These are phyloP conservation scores for Nakazawaea ambrosiae DNA, from an alignment of 805 yeast genomes.

Conservation along the genomic window DNA sequence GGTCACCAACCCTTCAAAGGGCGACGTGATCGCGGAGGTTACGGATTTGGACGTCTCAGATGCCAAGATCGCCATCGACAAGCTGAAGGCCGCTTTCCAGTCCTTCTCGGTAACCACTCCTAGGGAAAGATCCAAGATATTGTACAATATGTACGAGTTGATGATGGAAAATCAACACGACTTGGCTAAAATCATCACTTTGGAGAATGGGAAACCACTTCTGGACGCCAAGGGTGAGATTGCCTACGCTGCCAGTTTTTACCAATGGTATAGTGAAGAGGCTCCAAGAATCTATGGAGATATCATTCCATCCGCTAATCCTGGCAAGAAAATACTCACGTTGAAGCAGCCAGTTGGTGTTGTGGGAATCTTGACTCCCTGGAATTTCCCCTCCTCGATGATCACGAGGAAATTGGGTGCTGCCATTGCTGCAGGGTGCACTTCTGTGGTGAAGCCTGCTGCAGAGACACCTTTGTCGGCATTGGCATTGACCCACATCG, in stretches of 20 bases:
- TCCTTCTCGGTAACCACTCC: constrained; percentile 46
- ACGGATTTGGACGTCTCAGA: constrained; percentile 46
- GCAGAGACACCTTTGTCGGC: constrained; percentile 71
- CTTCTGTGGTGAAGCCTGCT: constrained; percentile 73
- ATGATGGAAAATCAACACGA: constrained; percentile 55
- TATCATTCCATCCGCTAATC: constrained; percentile 46
- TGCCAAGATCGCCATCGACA: constrained; percentile 44
- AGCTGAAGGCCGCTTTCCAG: constrained; percentile 47
- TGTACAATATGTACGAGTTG: constrained; percentile 44
- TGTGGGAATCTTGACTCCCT: constrained; percentile 72
- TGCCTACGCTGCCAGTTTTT: constrained; percentile 61
- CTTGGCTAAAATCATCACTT: constrained; percentile 53
- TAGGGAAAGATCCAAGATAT: constrained; percentile 46
- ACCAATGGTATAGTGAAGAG: constrained; percentile 86
- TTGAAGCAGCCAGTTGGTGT: constrained; percentile 76
- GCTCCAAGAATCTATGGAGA: constrained; percentile 72
- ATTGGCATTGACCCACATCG: constrained; percentile 55
- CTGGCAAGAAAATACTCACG: constrained; percentile 45
- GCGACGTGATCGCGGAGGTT: constrained; percentile 42
- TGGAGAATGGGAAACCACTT: constrained; percentile 71
- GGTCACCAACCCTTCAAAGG: constrained; percentile 73
- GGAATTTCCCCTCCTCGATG: constrained; percentile 84
- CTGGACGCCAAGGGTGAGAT: constrained; percentile 72
- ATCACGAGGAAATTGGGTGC: constrained; percentile 70
- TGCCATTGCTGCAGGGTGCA: constrained; percentile 75